Evolutionary conservation across 306 rosid species (phyloP).

Genomic region (Dryas octopetala): DNA sequence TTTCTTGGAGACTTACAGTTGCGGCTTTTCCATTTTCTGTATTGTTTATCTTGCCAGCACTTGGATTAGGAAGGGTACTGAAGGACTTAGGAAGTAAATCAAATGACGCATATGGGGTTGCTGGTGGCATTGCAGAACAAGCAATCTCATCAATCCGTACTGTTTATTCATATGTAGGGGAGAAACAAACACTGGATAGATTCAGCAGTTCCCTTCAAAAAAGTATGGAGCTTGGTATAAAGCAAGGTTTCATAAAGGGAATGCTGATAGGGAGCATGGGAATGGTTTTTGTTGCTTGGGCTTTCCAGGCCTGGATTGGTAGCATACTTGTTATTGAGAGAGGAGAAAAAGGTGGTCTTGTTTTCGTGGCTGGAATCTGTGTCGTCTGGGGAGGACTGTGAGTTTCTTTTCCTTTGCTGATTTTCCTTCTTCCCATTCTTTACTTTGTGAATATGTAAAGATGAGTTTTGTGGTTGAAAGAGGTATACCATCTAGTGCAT

Average conservation of each 20-base stretch:
- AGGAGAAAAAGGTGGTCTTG: constrained; percentile 43
- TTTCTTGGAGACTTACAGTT: constrained; percentile 47
- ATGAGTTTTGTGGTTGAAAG: too few species aligned
- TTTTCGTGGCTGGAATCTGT: constrained; percentile 40
- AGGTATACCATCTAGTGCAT: too few species aligned
- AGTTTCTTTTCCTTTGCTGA: constrained; percentile 11
- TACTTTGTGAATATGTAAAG: too few species aligned
- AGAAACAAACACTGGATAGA: constrained; percentile 41
- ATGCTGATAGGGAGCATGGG: constrained; percentile 53
- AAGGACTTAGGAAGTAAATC: constrained; percentile 36
- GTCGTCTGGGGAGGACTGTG: constrained; percentile 51
- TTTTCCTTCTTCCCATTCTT: too few species aligned
- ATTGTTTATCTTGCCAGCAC: constrained; percentile 45
- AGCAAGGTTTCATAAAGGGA: constrained; percentile 49
- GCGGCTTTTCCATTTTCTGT: constrained; percentile 51
- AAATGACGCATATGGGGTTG: constrained; percentile 43
- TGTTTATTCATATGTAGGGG: constrained; percentile 51
- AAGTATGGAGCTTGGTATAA: constrained; percentile 45
- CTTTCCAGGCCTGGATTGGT: constrained; percentile 51
- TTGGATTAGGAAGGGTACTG: constrained; percentile 39
- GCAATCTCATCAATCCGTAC: constrained; percentile 47
- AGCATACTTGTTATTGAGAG: constrained; percentile 41
- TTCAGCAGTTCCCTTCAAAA: constrained; percentile 43
- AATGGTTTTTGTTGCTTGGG: constrained; percentile 49
- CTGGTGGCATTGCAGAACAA: constrained; percentile 53